Conservation (phyloP, 1,139 yeast species). For the Zygoascus meyerae region DNA sequence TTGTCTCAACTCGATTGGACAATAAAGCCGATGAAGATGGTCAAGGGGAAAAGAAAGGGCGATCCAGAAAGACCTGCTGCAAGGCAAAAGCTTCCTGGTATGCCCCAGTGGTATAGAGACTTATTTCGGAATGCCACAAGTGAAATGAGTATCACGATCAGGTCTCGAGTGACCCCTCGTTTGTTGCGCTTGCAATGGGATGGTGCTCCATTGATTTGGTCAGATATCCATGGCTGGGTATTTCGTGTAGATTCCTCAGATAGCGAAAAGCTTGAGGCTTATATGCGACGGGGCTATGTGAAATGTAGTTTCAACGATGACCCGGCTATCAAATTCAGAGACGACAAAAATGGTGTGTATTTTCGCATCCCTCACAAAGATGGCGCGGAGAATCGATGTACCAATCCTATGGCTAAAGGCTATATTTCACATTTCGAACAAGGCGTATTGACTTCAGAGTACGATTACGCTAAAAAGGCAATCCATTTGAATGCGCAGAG, state of each 20-base stretch:
- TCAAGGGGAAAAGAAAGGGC: conserved; percentile 68
- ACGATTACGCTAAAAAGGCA: conserved; percentile 70
- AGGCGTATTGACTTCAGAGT: conserved; percentile 66
- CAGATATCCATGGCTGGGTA: conserved; percentile 81
- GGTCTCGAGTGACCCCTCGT: conserved; percentile 72
- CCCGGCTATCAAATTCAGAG: conserved; percentile 24
- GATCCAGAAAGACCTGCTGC: conserved; percentile 39
- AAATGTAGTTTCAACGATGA: conserved; percentile 37
- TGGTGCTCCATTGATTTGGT: conserved; percentile 75
- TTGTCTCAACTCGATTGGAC: conserved; percentile 85
- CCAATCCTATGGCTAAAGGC: conserved; percentile 73
- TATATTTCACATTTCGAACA: conserved; percentile 68
- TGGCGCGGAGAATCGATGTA: conserved; percentile 70
- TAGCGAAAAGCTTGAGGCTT: conserved; percentile 33
- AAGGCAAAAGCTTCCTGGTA: conserved; percentile 79
- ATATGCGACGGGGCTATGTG: conserved; percentile 50
- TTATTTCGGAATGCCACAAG: conserved; percentile 48
- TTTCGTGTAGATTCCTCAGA: conserved; percentile 48
- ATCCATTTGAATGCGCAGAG: conserved; percentile 69
- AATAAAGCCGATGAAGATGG: conserved; percentile 51
- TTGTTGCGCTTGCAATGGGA: conserved; percentile 81
- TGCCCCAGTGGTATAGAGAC: conserved; percentile 89
- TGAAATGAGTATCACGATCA: conserved; percentile 55
- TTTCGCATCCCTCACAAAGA: conserved; percentile 89
- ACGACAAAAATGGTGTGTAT: conserved; percentile 26